Percentiles rank a stretch among this genome's conserved stretches.
Evolutionary conservation across 2,329 filamentous ascomycete genomes (phyloP).

Genomic region (Ceratocystis smalleyi): DNA sequence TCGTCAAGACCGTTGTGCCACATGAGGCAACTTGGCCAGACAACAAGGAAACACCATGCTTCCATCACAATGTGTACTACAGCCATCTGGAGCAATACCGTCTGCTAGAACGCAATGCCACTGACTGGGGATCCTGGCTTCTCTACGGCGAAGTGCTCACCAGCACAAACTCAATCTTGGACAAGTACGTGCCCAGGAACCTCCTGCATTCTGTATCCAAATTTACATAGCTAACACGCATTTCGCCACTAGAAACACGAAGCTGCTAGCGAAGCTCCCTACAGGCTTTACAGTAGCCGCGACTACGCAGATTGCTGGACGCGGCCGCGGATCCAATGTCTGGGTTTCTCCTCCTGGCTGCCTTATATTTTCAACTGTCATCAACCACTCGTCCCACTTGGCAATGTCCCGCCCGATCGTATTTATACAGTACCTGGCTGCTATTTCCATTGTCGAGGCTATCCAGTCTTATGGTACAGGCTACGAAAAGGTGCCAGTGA

Average conservation of each 20-base stretch:
- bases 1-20: conserved; percentile 58
- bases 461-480: conserved; percentile 64
- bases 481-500: conserved; percentile 62
- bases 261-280: conserved; percentile 59
- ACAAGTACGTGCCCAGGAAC: conserved; percentile 44
- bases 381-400: conserved; percentile 66
- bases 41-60: conserved; percentile 62
- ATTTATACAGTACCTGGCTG: conserved; percentile 86
- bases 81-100: conserved; percentile 54
- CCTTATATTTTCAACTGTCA: conserved; percentile 74
- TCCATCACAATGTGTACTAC: conserved; percentile 71
- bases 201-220: accelerated
- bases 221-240: neutral
- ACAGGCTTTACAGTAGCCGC: conserved; percentile 78
- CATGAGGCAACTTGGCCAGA: conserved; percentile 55
- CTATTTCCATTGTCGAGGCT: conserved; percentile 71
- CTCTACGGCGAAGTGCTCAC: conserved; percentile 87
- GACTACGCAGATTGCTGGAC: conserved; percentile 72
- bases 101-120: conserved; percentile 32
- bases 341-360: conserved; percentile 84
- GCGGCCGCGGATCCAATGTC: conserved; percentile 80
- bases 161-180: conserved; percentile 82
- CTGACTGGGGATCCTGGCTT: conserved; percentile 59
- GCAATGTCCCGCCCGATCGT: conserved; percentile 63
- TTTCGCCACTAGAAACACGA: conserved; percentile 46